Conservation (phyloP, 2,329 filamentous ascomycete species). For the Lachnum nothofagi region DNA sequence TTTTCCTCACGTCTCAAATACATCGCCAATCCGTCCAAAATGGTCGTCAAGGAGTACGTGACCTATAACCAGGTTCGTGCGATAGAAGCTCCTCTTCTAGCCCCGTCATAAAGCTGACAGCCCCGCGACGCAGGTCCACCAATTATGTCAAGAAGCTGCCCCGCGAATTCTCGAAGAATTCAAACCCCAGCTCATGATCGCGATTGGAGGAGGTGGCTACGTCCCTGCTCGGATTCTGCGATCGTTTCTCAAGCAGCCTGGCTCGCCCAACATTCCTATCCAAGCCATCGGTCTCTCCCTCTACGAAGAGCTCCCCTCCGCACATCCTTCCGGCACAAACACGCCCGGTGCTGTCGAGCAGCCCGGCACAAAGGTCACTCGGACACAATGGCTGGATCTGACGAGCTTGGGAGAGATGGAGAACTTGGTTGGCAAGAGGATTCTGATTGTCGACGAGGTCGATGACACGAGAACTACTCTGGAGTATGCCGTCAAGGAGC, state of each 20-base stretch:
- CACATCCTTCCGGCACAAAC: slow-evolving; percentile 46
- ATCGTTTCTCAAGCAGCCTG: slow-evolving; percentile 89
- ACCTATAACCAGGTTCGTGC: slow-evolving; percentile 80
- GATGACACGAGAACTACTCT: slow-evolving; percentile 92
- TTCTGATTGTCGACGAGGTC: slow-evolving; percentile 91
- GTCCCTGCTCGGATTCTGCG: slow-evolving; percentile 94
- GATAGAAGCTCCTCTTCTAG: slow-evolving; percentile 10
- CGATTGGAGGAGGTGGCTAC: slow-evolving; percentile 95
- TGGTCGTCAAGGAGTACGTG: slow-evolving; percentile 82
- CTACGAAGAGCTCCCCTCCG: slow-evolving; percentile 72
- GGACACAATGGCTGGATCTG: slow-evolving; percentile 97
- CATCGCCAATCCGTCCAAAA: slow-evolving; percentile 39
- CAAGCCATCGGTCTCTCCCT: slow-evolving; percentile 97
- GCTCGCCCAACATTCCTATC: slow-evolving; percentile 91
- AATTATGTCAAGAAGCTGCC: slow-evolving; percentile 86
- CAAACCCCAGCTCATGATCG: slow-evolving; percentile 94
- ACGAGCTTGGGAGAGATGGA: slow-evolving; percentile 75
- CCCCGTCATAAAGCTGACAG: slow-evolving; percentile 16
- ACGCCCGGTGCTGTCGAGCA: slow-evolving; percentile 52
- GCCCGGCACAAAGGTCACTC: slow-evolving; percentile 88
- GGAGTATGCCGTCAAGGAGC: slow-evolving; percentile 87
- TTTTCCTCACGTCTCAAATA: too few relatives aligned
- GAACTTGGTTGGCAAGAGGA: slow-evolving; percentile 83
- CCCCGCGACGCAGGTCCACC: slow-evolving; percentile 68
- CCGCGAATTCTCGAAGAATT: slow-evolving; percentile 76